Evolutionary conservation across 2,329 filamentous ascomycete genomes (phyloP).

Genomic region (Aphanocladium album): DNA sequence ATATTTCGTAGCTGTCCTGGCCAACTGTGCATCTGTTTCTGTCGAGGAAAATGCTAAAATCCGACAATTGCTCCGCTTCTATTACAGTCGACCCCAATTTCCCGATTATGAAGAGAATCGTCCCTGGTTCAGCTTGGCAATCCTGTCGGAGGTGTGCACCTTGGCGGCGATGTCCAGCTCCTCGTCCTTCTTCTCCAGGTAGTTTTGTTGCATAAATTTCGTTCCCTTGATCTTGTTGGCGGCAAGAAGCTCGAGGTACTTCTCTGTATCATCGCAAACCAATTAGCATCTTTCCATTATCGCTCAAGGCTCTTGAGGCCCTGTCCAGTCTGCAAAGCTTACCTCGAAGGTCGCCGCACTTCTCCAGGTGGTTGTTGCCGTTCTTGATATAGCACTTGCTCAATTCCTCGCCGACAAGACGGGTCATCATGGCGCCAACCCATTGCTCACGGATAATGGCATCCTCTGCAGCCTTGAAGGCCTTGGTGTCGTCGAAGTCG

Average conservation of each 20-base stretch:
- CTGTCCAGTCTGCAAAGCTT: slow-evolving; percentile 31
- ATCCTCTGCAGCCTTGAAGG: slow-evolving; percentile 78
- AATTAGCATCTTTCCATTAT: slow-evolving; percentile 13
- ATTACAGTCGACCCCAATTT: neutral
- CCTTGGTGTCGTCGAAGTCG: slow-evolving; percentile 77
- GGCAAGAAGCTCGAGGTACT: slow-evolving; percentile 73
- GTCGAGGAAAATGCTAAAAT: slow-evolving; percentile 8
- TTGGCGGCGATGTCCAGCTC: slow-evolving; percentile 33
- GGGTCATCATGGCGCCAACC: slow-evolving; percentile 85
- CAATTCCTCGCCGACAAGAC: slow-evolving; percentile 75
- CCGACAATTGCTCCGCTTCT: neutral
- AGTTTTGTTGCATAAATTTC: slow-evolving; percentile 75
- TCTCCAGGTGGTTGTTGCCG: slow-evolving; percentile 84
- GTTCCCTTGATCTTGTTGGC: slow-evolving; percentile 74
- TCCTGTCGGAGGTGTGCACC: slow-evolving; percentile 36
- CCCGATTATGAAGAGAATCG: slow-evolving; percentile 26
- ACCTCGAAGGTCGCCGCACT: slow-evolving; percentile 79
- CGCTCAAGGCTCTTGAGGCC: neutral
- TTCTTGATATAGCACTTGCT: slow-evolving; percentile 80
- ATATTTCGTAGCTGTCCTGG: neutral
- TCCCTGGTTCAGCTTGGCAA: slow-evolving; percentile 33
- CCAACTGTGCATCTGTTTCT: slow-evolving; percentile 3
- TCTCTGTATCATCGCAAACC: slow-evolving; percentile 46
- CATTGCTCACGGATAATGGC: slow-evolving; percentile 80
- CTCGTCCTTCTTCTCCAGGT: slow-evolving; percentile 50